These are phyloP conservation scores for Candida lessepsii DNA, from an alignment of 805 yeast species.

Conservation along the genomic window DNA sequence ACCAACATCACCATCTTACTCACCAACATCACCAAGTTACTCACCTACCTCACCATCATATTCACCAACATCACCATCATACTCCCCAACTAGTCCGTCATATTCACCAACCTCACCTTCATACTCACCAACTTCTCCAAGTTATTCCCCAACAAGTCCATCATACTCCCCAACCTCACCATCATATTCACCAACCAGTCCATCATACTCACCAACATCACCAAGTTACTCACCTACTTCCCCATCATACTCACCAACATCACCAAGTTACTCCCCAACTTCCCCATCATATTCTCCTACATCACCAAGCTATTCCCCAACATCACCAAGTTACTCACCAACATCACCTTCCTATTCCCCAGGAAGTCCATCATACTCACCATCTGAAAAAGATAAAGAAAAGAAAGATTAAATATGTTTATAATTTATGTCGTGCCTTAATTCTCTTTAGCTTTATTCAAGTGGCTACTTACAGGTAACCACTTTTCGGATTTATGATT, in stretches of 20 bases:
- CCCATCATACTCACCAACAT: constrained; percentile 66
- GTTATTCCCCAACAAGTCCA: constrained; percentile 55
- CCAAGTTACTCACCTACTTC: constrained; percentile 67
- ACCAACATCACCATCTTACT: constrained; percentile 77
- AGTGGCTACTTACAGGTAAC: too few species aligned
- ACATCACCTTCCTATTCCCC: constrained; percentile 82
- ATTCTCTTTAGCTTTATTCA: not conserved
- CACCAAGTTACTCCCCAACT: constrained; percentile 70
- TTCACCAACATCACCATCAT: constrained; percentile 67
- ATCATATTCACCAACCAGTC: constrained; percentile 63
- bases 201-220: constrained; percentile 59
- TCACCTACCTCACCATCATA: constrained; percentile 51
- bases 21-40: constrained; percentile 73
- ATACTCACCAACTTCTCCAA: too few species aligned
- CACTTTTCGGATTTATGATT: too few species aligned
- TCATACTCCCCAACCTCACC: constrained; percentile 74
- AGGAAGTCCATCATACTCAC: constrained; percentile 62
- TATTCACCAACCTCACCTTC: too few species aligned
- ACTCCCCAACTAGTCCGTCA: constrained; percentile 70
- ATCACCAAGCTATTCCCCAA: constrained; percentile 66
- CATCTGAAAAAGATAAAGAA: constrained; percentile 33
- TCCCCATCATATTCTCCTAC: constrained; percentile 61
- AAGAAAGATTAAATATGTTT: constrained; percentile 10
- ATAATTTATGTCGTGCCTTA: constrained; percentile 5
- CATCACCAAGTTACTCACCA: constrained; percentile 65